These are phyloP conservation scores for Saccharomyces hybrid DNA, from an alignment of 1,139 yeast genomes.

Conservation along the genomic window DNA sequence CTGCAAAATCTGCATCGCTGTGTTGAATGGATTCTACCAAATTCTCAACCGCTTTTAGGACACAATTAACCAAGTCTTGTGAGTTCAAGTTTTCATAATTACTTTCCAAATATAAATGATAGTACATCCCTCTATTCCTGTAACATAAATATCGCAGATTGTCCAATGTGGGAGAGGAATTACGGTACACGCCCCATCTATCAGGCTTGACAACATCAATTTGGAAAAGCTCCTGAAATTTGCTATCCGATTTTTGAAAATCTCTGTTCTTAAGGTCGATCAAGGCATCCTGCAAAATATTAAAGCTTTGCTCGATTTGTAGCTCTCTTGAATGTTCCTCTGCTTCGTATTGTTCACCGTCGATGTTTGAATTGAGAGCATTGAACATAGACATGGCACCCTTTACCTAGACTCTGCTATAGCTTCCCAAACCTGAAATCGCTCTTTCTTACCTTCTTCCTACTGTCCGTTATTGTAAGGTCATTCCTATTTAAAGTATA, in stretches of 20 bases:
- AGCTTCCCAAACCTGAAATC: not conserved
- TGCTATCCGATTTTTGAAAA: constrained; percentile 43
- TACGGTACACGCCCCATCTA: constrained; percentile 38
- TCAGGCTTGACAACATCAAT: constrained; percentile 58
- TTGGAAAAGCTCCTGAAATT: constrained; percentile 57
- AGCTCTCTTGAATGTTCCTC: constrained; percentile 84
- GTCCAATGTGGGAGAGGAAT: constrained; percentile 61
- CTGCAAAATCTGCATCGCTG: constrained; percentile 54
- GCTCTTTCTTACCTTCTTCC: not conserved
- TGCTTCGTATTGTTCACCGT: constrained; percentile 56
- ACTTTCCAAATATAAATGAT: constrained; percentile 39
- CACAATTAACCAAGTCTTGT: constrained; percentile 28
- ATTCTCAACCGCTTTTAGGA: constrained; percentile 44
- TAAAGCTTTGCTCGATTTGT: constrained; percentile 80
- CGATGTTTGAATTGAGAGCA: constrained; percentile 67
- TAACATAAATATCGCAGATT: constrained; percentile 68
- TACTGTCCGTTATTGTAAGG: not conserved
- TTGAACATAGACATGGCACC: constrained; percentile 53
- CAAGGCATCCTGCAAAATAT: constrained; percentile 65
- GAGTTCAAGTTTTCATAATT: constrained; percentile 14
- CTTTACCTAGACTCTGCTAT: not conserved
- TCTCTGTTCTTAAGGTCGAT: constrained; percentile 46
- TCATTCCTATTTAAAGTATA: not conserved
- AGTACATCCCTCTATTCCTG: constrained; percentile 72
- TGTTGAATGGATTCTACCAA: constrained; percentile 49